A percentile compares a stretch with the other conserved stretches of the same genome.
These are phyloP conservation scores for Emericellopsis cladophorae DNA, from an alignment of 2,329 filamentous ascomycete genomes.

Conservation along the genomic window DNA sequence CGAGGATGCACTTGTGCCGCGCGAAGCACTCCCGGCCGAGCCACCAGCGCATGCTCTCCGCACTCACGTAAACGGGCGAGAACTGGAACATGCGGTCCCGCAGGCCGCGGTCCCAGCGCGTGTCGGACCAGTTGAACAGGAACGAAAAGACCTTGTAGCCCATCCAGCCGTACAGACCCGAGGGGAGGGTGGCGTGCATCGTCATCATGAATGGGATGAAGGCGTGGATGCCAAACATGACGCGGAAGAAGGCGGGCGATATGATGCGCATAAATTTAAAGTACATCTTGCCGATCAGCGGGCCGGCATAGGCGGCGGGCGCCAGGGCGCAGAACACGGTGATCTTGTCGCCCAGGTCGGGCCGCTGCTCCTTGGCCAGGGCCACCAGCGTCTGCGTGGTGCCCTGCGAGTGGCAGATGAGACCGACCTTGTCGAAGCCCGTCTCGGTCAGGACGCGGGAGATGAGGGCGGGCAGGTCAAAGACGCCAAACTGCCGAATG, in stretches of 20 bases:
- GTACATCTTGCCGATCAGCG: slow-evolving; percentile 73
- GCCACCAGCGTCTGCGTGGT: slow-evolving; percentile 83
- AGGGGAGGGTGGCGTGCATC: slow-evolving; percentile 56
- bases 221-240: slow-evolving; percentile 82
- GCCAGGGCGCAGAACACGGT: slow-evolving; percentile 86
- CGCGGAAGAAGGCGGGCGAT: slow-evolving; percentile 59
- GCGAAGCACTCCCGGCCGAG: slow-evolving; percentile 74
- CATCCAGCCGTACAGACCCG: slow-evolving; percentile 61
- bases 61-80: slow-evolving; percentile 77
- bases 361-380: slow-evolving; percentile 78
- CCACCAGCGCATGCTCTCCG: slow-evolving; percentile 94
- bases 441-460: slow-evolving; percentile 73
- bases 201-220: slow-evolving; percentile 93
- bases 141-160: slow-evolving; percentile 86
- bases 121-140: slow-evolving; percentile 79
- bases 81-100: slow-evolving; percentile 83
- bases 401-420: slow-evolving; percentile 83
- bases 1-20: slow-evolving; percentile 70
- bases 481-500: slow-evolving; percentile 82
- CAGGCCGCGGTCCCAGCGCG: slow-evolving; percentile 70
- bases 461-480: slow-evolving; percentile 73
- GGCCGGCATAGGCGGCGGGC: slow-evolving; percentile 81
- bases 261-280: slow-evolving; percentile 86
- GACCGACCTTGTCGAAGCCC: slow-evolving; percentile 67
- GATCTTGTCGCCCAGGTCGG: slow-evolving; percentile 69